These are phyloP conservation scores for Thielaviopsis euricoi DNA, from an alignment of 2,329 filamentous ascomycete genomes.

Conservation along the genomic window DNA sequence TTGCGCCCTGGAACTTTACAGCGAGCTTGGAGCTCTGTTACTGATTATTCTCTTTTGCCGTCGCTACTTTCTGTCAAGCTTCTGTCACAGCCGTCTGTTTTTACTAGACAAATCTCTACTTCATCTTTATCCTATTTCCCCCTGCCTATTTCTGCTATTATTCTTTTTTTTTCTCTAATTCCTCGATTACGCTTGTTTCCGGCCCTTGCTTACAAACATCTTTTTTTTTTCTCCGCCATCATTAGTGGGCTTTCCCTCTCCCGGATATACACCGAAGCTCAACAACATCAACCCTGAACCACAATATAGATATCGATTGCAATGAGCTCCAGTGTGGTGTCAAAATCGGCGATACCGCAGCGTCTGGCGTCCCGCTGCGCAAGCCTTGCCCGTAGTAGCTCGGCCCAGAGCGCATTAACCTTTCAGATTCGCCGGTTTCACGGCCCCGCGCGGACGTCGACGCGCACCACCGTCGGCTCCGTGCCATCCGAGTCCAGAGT, in stretches of 20 bases:
- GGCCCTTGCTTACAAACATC: slow-evolving; percentile 1
- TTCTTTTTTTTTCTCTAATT: slow-evolving; percentile 1
- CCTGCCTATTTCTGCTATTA: neutral
- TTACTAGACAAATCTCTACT: slow-evolving; percentile 3
- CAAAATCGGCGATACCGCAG: slow-evolving; percentile 29
- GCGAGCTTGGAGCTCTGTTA: neutral
- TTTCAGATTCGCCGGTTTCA: slow-evolving; percentile 19
- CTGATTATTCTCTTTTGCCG: neutral
- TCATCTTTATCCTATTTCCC: neutral
- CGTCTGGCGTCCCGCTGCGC: slow-evolving; percentile 27
- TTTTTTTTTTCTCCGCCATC: neutral
- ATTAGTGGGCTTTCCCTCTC: neutral
- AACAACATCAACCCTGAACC: neutral
- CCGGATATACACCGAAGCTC: neutral
- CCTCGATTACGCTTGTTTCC: slow-evolving; percentile 18
- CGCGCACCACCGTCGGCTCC: slow-evolving; percentile 2
- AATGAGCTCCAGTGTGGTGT: slow-evolving; percentile 32
- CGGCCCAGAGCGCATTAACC: slow-evolving; percentile 24
- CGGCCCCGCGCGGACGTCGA: slow-evolving; percentile 3
- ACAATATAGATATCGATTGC: slow-evolving; percentile 14
- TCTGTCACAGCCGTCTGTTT: neutral
- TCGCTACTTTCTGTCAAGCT: neutral
- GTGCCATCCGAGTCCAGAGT: neutral
- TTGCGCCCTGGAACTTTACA: slow-evolving; percentile 3
- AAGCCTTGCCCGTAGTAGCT: slow-evolving; percentile 24